Percentiles rank a stretch among this genome's conserved stretches.
phyloP scores from a whole-genome alignment of 1,139 yeast genomes.

The Pneumocystis wakefieldiae region DNA sequence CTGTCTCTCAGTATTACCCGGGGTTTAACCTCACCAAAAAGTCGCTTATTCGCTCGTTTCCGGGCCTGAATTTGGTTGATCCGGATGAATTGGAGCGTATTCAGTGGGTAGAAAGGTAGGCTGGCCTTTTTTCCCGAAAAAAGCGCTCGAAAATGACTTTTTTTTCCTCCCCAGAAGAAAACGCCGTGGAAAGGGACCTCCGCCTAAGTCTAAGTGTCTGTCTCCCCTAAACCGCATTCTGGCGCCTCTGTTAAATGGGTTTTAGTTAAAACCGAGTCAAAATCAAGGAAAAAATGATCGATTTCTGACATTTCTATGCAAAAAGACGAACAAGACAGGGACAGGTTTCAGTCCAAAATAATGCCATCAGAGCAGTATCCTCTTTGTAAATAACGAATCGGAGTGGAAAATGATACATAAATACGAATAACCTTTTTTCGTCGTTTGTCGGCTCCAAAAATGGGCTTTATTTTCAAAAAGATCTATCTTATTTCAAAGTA shows the following conservation, averaged over 20 bases:
- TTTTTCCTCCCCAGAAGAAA: background rate
- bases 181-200: background rate
- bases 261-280: no score
- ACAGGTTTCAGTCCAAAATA: no score
- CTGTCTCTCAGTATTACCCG: constrained; percentile 16
- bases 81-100: background rate
- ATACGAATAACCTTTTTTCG: no score
- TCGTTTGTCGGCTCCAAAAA: background rate
- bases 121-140: background rate
- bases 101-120: background rate
- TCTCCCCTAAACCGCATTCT: background rate
- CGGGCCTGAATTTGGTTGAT: background rate
- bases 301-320: no score
- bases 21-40: background rate
- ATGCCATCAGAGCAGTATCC: no score
- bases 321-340: no score
- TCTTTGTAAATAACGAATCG: no score
- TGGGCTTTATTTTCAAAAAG: background rate
- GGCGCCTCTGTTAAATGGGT: background rate
- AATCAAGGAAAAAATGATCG: no score
- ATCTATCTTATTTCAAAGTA: background rate
- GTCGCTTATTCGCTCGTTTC: background rate
- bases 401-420: no score
- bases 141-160: background rate
- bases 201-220: background rate